phyloP scores from a whole-genome alignment of 441 rosid species.

The Adansonia gregorii region DNA sequence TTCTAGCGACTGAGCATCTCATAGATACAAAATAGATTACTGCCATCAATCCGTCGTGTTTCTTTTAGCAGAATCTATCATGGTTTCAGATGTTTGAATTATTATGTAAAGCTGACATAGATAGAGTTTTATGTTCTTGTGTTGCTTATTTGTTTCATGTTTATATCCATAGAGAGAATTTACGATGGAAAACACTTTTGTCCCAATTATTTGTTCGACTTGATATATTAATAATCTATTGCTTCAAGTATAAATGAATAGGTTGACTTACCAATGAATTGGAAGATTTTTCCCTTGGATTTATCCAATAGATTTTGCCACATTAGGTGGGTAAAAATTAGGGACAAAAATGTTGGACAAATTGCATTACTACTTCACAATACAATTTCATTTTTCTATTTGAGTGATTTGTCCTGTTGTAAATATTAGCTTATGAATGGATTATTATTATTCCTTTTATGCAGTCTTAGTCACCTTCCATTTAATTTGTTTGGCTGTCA shows the following conservation, averaged over 20 bases:
- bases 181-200: neutral
- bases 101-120: neutral
- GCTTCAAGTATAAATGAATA: slow-evolving; percentile 5
- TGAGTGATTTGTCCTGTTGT: neutral
- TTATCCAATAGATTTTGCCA: slow-evolving; percentile 1
- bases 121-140: neutral
- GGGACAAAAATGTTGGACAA: slow-evolving; percentile 9
- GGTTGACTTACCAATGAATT: neutral
- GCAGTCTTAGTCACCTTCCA: neutral
- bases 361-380: slow-evolving; percentile 1
- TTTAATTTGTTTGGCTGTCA: neutral
- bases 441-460: slow-evolving; percentile 6
- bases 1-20: slow-evolving; percentile 17
- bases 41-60: neutral
- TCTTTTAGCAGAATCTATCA: slow-evolving; percentile 11
- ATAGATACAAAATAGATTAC: slow-evolving; percentile 8
- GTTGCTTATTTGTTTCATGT: slow-evolving; percentile 22
- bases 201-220: neutral
- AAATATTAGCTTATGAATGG: neutral
- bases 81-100: slow-evolving; percentile 14
- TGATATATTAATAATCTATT: neutral
- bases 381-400: neutral
- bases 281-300: neutral
- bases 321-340: neutral
- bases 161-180: neutral